Conservation (phyloP, 2,329 filamentous ascomycete species). For the Cladosporium velox region DNA sequence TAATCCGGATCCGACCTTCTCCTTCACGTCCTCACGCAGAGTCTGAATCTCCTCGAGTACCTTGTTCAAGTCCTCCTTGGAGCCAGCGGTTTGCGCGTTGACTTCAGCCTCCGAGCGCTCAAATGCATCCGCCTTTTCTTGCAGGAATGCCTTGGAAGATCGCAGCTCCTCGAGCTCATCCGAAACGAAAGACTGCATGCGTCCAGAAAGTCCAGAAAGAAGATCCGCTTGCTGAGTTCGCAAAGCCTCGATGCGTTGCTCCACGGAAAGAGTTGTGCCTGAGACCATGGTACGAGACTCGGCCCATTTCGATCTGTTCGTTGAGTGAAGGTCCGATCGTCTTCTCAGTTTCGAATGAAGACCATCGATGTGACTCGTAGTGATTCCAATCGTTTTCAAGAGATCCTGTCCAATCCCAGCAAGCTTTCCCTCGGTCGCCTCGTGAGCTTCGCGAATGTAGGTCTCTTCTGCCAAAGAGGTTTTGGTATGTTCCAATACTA, state of each 20-base stretch:
- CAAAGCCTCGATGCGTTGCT: slow-evolving; percentile 72
- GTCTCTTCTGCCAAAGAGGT: slow-evolving; percentile 78
- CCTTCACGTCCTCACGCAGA: slow-evolving; percentile 85
- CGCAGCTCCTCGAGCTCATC: slow-evolving; percentile 73
- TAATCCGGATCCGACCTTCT: slow-evolving; percentile 79
- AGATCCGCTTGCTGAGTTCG: slow-evolving; percentile 71
- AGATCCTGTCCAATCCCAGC: slow-evolving; percentile 72
- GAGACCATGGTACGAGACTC: slow-evolving; percentile 73
- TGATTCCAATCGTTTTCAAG: slow-evolving; percentile 73
- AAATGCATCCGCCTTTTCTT: slow-evolving; percentile 69
- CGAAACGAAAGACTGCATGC: slow-evolving; percentile 76
- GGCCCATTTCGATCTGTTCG: slow-evolving; percentile 79
- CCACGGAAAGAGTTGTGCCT: slow-evolving; percentile 74
- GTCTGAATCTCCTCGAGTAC: slow-evolving; percentile 89
- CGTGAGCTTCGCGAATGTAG: slow-evolving; percentile 76
- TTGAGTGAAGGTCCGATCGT: slow-evolving; percentile 76
- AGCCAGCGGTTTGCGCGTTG: slow-evolving; percentile 65
- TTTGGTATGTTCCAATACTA: slow-evolving; percentile 75
- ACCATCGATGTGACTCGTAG: slow-evolving; percentile 76
- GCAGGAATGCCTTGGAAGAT: slow-evolving; percentile 68
- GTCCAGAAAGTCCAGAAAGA: slow-evolving; percentile 65
- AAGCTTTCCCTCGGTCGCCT: slow-evolving; percentile 79
- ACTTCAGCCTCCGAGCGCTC: slow-evolving; percentile 68
- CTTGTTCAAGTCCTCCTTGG: slow-evolving; percentile 84
- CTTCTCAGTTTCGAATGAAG: slow-evolving; percentile 84